A percentile compares a stretch with the other conserved stretches of the same genome.
phyloP scores from a whole-genome alignment of 2,329 filamentous ascomycete genomes.

The Teratosphaeria destructans region DNA sequence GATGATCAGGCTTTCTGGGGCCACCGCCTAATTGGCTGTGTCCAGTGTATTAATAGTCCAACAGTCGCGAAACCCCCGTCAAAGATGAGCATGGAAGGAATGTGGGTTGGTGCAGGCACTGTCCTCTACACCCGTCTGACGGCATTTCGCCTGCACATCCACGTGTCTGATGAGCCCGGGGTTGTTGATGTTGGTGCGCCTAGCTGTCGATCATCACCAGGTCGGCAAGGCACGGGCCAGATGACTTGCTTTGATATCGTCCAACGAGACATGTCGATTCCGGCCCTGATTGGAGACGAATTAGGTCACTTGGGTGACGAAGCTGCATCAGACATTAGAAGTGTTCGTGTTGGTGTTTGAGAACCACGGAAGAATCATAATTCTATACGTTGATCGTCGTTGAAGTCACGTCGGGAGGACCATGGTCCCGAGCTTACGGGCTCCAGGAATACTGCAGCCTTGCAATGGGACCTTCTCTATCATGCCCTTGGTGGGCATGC shows the following conservation, averaged over 20 bases:
- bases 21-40: neutral
- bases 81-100: neutral
- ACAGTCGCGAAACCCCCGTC: neutral
- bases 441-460: neutral
- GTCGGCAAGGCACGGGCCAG: neutral
- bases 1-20: neutral
- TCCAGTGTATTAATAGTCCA: neutral
- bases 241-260: neutral
- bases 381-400: neutral
- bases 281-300: neutral
- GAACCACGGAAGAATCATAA: neutral
- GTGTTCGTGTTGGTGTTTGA: neutral
- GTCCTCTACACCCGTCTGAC: neutral
- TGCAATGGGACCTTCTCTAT: neutral
- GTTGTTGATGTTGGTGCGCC: neutral
- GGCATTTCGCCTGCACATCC: neutral
- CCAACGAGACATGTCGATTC: neutral
- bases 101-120: neutral
- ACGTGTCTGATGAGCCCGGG: neutral
- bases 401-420: neutral
- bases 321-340: neutral
- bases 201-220: neutral
- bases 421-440: neutral
- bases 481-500: neutral
- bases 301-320: neutral